Conservation (phyloP, 1,284 basidiomycete species). For the Moesziomyces parantarcticus region DNA sequence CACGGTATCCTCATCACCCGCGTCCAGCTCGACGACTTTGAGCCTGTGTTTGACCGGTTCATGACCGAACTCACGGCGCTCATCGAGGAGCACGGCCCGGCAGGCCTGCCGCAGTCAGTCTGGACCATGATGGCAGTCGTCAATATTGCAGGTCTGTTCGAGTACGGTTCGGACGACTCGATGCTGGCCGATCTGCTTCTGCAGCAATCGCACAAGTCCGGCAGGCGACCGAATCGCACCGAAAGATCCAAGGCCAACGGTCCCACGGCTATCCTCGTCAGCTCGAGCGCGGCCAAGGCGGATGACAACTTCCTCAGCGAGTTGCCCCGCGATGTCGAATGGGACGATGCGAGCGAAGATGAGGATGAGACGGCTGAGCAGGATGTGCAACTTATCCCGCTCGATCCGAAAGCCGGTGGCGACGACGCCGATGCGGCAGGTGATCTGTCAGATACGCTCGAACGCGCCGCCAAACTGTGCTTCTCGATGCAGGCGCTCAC, state of each 20-base stretch:
- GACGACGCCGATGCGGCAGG: constrained; percentile 46
- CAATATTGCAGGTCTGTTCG: constrained; percentile 83
- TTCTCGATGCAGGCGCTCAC: constrained; percentile 82
- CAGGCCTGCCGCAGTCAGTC: constrained; percentile 74
- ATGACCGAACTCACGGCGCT: constrained; percentile 76
- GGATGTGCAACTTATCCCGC: constrained; percentile 71
- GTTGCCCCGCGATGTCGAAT: constrained; percentile 37
- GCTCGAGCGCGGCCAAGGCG: constrained; percentile 49
- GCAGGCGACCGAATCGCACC: constrained; percentile 44
- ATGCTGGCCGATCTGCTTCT: constrained; percentile 71
- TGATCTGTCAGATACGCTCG: constrained; percentile 75
- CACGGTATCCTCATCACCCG: constrained; percentile 97
- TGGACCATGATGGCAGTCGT: constrained; percentile 95
- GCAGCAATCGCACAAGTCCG: constrained; percentile 21
- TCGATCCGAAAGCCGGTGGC: constrained; percentile 37
- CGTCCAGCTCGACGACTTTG: constrained; percentile 91
- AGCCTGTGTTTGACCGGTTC: constrained; percentile 81
- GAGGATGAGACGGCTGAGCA: constrained; percentile 62
- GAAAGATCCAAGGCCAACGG: constrained; percentile 69
- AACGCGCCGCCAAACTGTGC: constrained; percentile 79
- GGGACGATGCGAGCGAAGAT: constrained; percentile 43
- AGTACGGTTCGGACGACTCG: constrained; percentile 84
- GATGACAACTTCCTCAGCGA: constrained; percentile 42
- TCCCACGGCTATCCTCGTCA: constrained; percentile 44
- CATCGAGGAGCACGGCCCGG: constrained; percentile 20